Percentiles rank a stretch among this genome's conserved stretches.
These are phyloP conservation scores for Penicillium occitanis DNA, from an alignment of 2,329 filamentous ascomycete species.

Conservation along the genomic window DNA sequence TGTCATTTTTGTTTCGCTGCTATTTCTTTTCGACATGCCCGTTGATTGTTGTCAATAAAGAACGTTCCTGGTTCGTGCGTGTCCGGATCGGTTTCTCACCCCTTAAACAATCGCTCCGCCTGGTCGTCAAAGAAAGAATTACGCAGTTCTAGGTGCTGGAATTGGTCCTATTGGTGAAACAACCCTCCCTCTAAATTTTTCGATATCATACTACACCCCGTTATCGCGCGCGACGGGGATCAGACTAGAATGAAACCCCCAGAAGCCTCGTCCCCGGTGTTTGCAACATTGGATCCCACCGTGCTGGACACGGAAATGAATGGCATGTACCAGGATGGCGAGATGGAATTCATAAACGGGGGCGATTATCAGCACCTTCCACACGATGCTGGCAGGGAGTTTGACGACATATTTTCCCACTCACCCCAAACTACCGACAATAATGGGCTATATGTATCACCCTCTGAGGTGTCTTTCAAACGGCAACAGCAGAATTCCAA, in stretches of 20 bases:
- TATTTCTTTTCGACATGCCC: conserved; percentile 1
- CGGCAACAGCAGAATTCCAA: conserved; percentile 35
- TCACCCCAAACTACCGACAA: conserved; percentile 32
- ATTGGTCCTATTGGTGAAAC: not conserved
- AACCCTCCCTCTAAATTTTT: not conserved
- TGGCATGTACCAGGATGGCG: conserved; percentile 40
- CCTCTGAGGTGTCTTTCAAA: conserved; percentile 30
- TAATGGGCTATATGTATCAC: conserved; percentile 33
- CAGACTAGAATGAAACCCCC: conserved; percentile 37
- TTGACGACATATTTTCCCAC: conserved; percentile 44
- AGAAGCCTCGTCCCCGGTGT: conserved; percentile 39
- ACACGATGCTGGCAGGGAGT: conserved; percentile 40
- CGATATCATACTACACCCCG: not conserved
- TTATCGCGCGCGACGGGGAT: not conserved
- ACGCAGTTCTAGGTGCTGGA: not conserved
- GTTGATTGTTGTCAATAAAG: conserved; percentile 8
- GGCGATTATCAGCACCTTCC: conserved; percentile 39
- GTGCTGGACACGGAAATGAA: conserved; percentile 47
- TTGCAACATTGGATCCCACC: conserved; percentile 42
- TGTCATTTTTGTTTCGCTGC: not conserved
- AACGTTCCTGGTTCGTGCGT: conserved; percentile 7
- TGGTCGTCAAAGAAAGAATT: not conserved
- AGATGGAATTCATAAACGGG: conserved; percentile 46
- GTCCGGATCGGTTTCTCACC: not conserved
- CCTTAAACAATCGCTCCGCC: not conserved